Conservation (phyloP, 331 rosid species). For the Acacia concinna region DNA sequence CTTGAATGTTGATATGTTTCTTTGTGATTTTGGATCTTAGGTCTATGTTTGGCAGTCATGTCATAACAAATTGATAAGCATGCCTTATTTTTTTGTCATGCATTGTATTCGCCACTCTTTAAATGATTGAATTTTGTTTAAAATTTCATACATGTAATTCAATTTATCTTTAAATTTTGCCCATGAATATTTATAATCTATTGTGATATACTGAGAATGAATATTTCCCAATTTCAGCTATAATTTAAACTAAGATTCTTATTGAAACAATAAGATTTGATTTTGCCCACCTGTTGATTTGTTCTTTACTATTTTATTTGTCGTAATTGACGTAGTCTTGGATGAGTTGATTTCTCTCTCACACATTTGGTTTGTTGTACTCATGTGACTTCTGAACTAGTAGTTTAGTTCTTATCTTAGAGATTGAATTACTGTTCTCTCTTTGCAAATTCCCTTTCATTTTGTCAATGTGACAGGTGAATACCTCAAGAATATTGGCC, state of each 20-base stretch:
- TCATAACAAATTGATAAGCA: background rate
- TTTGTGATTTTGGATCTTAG: background rate
- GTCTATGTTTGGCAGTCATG: background rate
- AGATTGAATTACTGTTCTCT: background rate
- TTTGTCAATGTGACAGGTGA: conserved; percentile 57
- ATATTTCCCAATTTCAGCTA: background rate
- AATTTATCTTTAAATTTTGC: background rate
- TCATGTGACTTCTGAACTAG: background rate
- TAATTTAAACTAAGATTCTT: conserved; percentile 1
- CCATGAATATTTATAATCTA: background rate
- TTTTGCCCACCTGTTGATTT: conserved; percentile 3
- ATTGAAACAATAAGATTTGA: background rate
- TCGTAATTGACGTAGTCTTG: background rate
- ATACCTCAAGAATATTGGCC: conserved; percentile 87
- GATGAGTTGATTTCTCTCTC: background rate
- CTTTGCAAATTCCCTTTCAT: background rate
- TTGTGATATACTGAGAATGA: background rate
- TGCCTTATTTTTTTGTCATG: background rate
- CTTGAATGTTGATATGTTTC: background rate
- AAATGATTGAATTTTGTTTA: background rate
- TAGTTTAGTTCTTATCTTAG: background rate
- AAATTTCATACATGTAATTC: background rate
- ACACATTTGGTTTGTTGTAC: background rate
- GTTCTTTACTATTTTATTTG: background rate
- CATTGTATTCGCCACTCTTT: background rate